Evolutionary conservation across 2,329 filamentous ascomycete genomes (phyloP), one percentile per base, ranked within the genome.

Genomic region (Colletotrichum sp.): DNA sequence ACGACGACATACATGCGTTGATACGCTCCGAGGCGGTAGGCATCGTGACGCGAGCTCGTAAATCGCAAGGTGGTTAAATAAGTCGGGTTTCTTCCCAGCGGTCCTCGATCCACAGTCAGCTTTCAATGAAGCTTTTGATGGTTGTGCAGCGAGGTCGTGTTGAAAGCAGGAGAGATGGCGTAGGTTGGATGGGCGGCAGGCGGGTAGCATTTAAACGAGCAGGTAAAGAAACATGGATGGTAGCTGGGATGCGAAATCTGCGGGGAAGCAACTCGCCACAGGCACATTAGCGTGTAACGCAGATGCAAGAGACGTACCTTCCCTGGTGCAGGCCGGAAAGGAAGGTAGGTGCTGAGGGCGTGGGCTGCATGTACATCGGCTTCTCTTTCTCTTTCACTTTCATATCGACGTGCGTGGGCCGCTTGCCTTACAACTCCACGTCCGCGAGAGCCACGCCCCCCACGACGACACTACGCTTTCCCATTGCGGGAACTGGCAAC

Each of bases 191-290:
- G 67, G 74, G 71, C 64, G 16, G 70, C 55, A 44, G 74, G 48
- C 34, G 28, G 70, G 28, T 65, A 59, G 70, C 59, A 73, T 68
- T 73, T 74, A 74, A 74, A 68, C 59, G 64, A 36, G 68, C 32
- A 64, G 44, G 44, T 52, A 52, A 52, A 52, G 65, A 73, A 48
- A 57, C 57, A 64, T 74, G 64, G 59, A 36, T 39, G 68, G 68
- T 59, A 68, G 39, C 52, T 57, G 59, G 74, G 64, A 73, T 67
- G 70, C 36, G 68, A 34, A 74, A 69, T 74, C 70, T 76, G 74
- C 59, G 74, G 74, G 74, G 70, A 74, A 76, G 74, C 64, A 68
- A 39, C 73, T 74, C 64, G 70, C 59, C 70, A 76, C 74, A 73
- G 66, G 64, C 28, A 74, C 70, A 68, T 65, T 74, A 76, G 70